phyloP scores from a whole-genome alignment of 768 basidiomycete genomes.

The Rhodotorula babjevae region DNA sequence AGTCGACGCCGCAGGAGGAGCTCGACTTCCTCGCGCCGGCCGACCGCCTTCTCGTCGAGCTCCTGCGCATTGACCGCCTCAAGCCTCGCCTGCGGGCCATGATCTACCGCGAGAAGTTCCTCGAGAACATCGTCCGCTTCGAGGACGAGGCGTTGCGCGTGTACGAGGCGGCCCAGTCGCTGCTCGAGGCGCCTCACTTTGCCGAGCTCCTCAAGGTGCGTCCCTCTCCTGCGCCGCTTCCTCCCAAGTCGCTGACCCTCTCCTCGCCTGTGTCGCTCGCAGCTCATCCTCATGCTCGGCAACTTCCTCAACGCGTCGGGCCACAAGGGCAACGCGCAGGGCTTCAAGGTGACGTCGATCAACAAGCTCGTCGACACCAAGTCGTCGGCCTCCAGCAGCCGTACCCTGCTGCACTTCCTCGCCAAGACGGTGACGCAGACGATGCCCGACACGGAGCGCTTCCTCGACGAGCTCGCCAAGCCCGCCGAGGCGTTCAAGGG shows the following conservation, averaged over 20 bases:
- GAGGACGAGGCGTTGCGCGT: conserved; percentile 83
- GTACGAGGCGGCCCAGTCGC: conserved; percentile 69
- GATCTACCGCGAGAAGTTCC: conserved; percentile 83
- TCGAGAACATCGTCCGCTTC: conserved; percentile 56
- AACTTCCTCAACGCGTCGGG: conserved; percentile 99
- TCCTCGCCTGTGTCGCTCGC: neutral
- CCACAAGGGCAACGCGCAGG: conserved; percentile 91
- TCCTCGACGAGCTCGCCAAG: conserved; percentile 79
- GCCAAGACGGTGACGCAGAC: conserved; percentile 81
- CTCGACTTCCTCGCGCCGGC: conserved; percentile 84
- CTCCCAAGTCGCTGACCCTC: neutral
- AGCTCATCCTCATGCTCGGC: conserved; percentile 89
- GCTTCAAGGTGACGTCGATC: conserved; percentile 94
- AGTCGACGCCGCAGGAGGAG: conserved; percentile 78
- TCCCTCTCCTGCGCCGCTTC: conserved; percentile 2
- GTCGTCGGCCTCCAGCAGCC: conserved; percentile 62
- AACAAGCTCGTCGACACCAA: conserved; percentile 99
- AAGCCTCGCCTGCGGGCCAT: conserved; percentile 87
- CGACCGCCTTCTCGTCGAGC: conserved; percentile 92
- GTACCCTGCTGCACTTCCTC: conserved; percentile 88
- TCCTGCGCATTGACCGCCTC: conserved; percentile 88
- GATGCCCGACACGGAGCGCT: conserved; percentile 79
- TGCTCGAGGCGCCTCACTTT: conserved; percentile 78
- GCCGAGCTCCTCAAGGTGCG: conserved; percentile 80
- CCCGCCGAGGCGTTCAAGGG: conserved; percentile 91